A percentile compares a stretch with the other conserved stretches of the same genome.
Evolutionary conservation across 2,329 filamentous ascomycete species (phyloP).

Genomic region (Aspergillus ochraceus): DNA sequence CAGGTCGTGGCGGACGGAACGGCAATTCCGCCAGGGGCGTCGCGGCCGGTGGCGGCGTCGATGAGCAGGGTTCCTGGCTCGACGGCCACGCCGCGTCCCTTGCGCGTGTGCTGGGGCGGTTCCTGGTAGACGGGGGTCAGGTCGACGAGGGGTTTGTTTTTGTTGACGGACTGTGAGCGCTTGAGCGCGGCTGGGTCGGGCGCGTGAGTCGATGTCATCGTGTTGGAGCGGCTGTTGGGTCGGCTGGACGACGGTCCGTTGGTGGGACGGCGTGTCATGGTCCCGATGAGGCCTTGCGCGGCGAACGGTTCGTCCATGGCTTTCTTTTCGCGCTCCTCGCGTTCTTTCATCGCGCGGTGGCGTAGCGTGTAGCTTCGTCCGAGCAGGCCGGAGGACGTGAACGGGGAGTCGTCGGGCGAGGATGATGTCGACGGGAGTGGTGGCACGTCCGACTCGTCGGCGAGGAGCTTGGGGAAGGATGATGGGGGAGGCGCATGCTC

Average conservation of each 20-base stretch:
- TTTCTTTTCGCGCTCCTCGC: slow-evolving; percentile 35
- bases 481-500: slow-evolving; percentile 31
- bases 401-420: slow-evolving; percentile 28
- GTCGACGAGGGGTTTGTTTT: slow-evolving; percentile 65
- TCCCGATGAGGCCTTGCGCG: slow-evolving; percentile 52
- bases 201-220: slow-evolving; percentile 28
- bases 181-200: slow-evolving; percentile 30
- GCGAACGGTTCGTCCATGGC: slow-evolving; percentile 48
- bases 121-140: slow-evolving; percentile 66
- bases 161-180: slow-evolving; percentile 47
- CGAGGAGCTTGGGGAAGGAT: slow-evolving; percentile 28
- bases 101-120: slow-evolving; percentile 50
- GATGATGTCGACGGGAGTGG: slow-evolving; percentile 16
- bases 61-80: slow-evolving; percentile 40
- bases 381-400: slow-evolving; percentile 38
- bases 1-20: slow-evolving; percentile 43
- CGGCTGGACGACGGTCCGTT: slow-evolving; percentile 18
- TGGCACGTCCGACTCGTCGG: slow-evolving; percentile 23
- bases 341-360: slow-evolving; percentile 41
- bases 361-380: slow-evolving; percentile 43
- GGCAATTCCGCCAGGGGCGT: slow-evolving; percentile 32
- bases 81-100: slow-evolving; percentile 46
- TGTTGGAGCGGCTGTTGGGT: slow-evolving; percentile 33
- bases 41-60: slow-evolving; percentile 43
- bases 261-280: slow-evolving; percentile 43